Evolutionary conservation across 345 rosid species (phyloP), one percentile per base, ranked within the genome.

Genomic region (Euphorbia tirucalli): DNA sequence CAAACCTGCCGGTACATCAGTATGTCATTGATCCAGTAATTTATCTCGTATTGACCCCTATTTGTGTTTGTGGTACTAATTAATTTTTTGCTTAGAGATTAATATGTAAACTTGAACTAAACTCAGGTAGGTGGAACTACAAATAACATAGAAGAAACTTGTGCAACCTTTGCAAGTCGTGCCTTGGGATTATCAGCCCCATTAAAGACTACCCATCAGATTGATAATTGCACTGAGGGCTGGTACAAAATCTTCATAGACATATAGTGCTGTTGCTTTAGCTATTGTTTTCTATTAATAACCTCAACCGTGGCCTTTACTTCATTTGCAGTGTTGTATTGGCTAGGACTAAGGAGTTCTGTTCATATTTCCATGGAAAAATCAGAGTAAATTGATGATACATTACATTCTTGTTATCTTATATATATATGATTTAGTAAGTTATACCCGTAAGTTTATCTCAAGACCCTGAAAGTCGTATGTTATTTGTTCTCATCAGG

Each of bases 181-280:
- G 96, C 97, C 9, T 57, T 94, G 75, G 90, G 85, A 70, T 81
- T 91, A 15, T 65, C 74, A 11, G 74, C 77, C 62, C 93, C 93
- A 28, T 74, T 94, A 76, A 80, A 72, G 77, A 94, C 98, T 68
- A 91, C 98, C 55, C 98, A 94, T 85, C 98, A 94, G 81, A 91
- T 94, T 71, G 98, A 91, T 83, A 94, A 94, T 67, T 94, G 98
- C 82, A 86, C 97, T 50, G 98, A 90, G 80, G 98, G 98, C 82
- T 94, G 97, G 97, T 93, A 87, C 56, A 43, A 21, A 66, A 55
- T 57, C 65, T 57, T 61, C 6, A 44, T 22, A 10, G 21, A 56
- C 32, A 5, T 71, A 18, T 62, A 44, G 72, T 59, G 0, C 21
- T 21, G 37, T 43, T 27, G 2, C 3, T 66, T 16, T 72, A 37